These are phyloP conservation scores for Umbelopsis ramanniana DNA, from an alignment of 192 early-diverging fungal genomes.

Conservation along the genomic window DNA sequence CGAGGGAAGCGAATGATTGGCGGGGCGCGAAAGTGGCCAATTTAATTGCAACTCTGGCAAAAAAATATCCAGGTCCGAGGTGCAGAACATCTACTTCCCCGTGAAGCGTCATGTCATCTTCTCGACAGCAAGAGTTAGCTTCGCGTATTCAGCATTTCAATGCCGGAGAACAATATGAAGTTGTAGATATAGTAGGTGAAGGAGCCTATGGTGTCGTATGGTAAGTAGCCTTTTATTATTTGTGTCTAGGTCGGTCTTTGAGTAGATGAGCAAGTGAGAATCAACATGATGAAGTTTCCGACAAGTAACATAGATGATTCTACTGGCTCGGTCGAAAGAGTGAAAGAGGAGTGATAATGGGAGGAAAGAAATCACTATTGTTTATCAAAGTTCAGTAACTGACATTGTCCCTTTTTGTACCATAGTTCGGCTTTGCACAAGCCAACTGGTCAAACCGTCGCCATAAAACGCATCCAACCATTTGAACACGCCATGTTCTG, in stretches of 20 bases:
- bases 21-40: conserved; percentile 7
- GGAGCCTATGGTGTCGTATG: conserved; percentile 95
- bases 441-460: conserved; percentile 81
- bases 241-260: no score
- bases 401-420: neutral
- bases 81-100: conserved; percentile 17
- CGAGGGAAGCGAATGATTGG: neutral
- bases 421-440: conserved; percentile 82
- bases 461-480: conserved; percentile 90
- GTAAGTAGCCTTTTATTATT: conserved; percentile 51
- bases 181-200: conserved; percentile 85
- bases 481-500: conserved; percentile 88
- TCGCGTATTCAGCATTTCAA: conserved; percentile 66
- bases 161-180: conserved; percentile 82
- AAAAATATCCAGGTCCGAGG: conserved; percentile 16
- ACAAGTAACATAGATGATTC: neutral
- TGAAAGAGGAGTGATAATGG: neutral
- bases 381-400: neutral
- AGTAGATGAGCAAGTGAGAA: no score
- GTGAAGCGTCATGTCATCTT: conserved; percentile 24
- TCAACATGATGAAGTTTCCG: no score
- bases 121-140: conserved; percentile 37
- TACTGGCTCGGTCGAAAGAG: neutral
- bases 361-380: neutral
- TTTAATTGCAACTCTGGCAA: neutral